These are phyloP conservation scores for Melocanna baccifera DNA, from an alignment of 176 grass and related monocot species.

Conservation along the genomic window DNA sequence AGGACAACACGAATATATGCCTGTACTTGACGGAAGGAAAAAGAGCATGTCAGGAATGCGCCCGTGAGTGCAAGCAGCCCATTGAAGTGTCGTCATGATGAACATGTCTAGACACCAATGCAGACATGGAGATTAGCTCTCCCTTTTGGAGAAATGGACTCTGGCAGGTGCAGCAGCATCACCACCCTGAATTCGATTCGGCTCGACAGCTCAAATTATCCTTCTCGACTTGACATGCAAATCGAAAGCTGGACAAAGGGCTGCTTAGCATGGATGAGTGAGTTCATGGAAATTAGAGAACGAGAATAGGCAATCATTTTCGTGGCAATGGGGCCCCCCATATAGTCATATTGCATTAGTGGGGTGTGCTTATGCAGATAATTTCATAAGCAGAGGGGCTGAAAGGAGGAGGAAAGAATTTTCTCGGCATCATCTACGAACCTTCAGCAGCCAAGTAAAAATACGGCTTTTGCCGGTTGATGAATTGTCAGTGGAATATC, in stretches of 20 bases:
- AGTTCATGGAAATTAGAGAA: background rate
- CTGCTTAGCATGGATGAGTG: background rate
- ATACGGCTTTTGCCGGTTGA: background rate
- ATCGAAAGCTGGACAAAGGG: background rate
- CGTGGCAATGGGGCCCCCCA: background rate
- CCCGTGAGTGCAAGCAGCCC: background rate
- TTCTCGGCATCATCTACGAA: background rate
- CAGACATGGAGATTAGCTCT: background rate
- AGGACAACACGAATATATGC: constrained; percentile 1
- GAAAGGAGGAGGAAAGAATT: background rate
- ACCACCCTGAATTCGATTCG: background rate
- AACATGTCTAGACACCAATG: no score
- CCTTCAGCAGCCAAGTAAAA: background rate
- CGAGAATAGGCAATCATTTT: background rate
- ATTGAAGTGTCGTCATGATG: background rate
- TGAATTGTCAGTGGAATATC: background rate
- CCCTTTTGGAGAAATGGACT: background rate
- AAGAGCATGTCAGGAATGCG: background rate
- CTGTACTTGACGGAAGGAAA: background rate
- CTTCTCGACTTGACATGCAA: background rate
- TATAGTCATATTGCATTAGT: background rate
- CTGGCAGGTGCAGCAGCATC: background rate
- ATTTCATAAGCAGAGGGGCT: background rate
- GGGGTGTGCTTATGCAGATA: background rate
- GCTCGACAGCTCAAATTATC: constrained; percentile 7